These are phyloP conservation scores for Cytospora schulzeri DNA, from an alignment of 2,329 filamentous ascomycete genomes.

Conservation along the genomic window DNA sequence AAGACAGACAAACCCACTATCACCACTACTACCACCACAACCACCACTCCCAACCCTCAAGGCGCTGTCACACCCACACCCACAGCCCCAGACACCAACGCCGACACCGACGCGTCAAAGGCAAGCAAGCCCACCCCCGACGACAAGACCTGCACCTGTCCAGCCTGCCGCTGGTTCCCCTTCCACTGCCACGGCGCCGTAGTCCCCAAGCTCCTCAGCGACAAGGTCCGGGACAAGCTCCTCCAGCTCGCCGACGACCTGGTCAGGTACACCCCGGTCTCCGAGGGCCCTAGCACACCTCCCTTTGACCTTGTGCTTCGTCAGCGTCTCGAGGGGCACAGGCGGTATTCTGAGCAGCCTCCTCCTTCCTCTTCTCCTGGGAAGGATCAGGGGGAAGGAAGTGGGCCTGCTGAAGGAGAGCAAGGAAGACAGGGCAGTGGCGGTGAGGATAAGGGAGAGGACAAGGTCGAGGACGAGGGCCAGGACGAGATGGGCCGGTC, in stretches of 20 bases:
- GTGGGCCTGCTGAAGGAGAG: no score
- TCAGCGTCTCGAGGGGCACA: no score
- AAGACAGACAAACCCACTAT: neutral
- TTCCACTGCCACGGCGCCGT: no score
- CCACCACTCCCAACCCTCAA: neutral
- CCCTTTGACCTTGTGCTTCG: neutral
- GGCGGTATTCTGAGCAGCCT: no score
- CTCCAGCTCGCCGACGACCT: neutral
- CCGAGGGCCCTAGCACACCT: neutral
- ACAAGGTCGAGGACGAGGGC: conserved; percentile 5
- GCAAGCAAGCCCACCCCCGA: no score
- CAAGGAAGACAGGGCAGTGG: no score
- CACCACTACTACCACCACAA: no score
- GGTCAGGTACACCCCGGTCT: neutral
- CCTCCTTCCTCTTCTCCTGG: neutral
- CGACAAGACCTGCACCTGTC: no score
- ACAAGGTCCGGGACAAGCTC: neutral
- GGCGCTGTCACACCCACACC: neutral
- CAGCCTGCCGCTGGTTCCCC: no score
- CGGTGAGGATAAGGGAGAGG: neutral
- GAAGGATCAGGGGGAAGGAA: no score
- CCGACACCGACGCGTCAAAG: neutral
- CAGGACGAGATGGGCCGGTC: conserved; percentile 15
- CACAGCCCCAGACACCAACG: neutral
- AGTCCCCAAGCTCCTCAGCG: neutral